Base-by-base conservation (phyloP, 208 protist genomes). In the Acanthamoeba sp. region DNA sequence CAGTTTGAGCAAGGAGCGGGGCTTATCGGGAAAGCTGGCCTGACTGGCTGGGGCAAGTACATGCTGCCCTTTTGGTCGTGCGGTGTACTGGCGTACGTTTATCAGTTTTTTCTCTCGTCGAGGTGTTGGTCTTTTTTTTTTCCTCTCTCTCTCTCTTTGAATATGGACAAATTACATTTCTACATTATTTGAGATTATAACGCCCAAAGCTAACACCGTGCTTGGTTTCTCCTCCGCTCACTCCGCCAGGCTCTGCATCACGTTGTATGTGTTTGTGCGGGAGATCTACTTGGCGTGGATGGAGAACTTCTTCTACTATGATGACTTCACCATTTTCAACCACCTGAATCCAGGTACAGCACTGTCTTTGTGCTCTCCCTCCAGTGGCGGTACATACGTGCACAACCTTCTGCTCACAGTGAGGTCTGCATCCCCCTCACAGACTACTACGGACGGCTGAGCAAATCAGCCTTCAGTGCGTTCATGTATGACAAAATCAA, bases 401-500 rank as follows among this genome's bases (percentile, higher is more conserved):
- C n/a, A n/a, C n/a, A n/a, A n/a, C n/a, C n/a, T n/a, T n/a, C n/a
- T n/a, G n/a, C n/a, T n/a, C n/a, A n/a, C n/a, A n/a, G n/a, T n/a
- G n/a, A n/a, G n/a, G n/a, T n/a, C n/a, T n/a, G n/a, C n/a, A n/a
- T n/a, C n/a, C n/a, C n/a, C n/a, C n/a, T n/a, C n/a, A 1, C 29
- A 78, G 69, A 78, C 34, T 78, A 78, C 69, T 78, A 78, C 69
- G 69, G 32, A 20, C 69, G 69, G 38, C 1, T 78, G 22, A 27
- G 69, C 38, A 78, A 78, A 42, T 78, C 69, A 14, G 69, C 34
- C 3, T 78, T 45, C 38, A n/a, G 69, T 48, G 69, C 69, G 38
- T 14, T 78, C 32, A 78, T 78, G 69, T 78, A 78, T 14, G 69
- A 78, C 38, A 78, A 78, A 12, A 78, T 78, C 69, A 78, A 78